A percentile compares a stretch with the other conserved stretches of the same genome.
Conservation (phyloP, 176 grass and related monocot genomes). For the Rhynchospora tenuis region DNA sequence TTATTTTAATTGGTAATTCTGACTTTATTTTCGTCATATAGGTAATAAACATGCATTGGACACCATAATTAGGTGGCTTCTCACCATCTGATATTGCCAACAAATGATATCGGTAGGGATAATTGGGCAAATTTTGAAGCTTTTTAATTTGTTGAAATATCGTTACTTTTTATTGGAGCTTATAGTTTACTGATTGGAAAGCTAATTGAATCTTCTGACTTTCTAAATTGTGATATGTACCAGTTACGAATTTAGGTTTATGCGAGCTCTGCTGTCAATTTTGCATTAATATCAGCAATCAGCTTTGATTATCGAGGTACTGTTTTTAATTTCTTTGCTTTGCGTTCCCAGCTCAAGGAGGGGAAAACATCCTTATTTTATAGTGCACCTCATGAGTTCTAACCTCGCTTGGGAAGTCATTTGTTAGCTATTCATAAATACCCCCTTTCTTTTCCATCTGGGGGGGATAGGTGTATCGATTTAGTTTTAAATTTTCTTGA, state of each 20-base stretch:
- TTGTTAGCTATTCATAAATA: too few relatives aligned
- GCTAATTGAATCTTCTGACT: background rate
- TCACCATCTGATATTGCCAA: background rate
- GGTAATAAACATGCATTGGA: background rate
- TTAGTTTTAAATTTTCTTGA: too few relatives aligned
- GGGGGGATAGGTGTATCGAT: too few relatives aligned
- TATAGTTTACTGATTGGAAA: background rate
- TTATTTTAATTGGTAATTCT: background rate
- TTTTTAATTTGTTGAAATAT: background rate
- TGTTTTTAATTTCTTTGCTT: constrained; percentile 1
- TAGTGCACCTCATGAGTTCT: background rate
- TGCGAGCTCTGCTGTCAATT: background rate
- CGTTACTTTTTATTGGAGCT: background rate
- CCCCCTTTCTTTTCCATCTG: too few relatives aligned
- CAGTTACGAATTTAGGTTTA: constrained; percentile 1
- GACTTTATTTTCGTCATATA: background rate
- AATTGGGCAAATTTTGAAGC: background rate
- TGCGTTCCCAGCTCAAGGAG: background rate
- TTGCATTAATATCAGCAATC: background rate
- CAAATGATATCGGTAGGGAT: background rate
- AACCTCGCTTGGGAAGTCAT: background rate
- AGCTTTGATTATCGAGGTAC: background rate
- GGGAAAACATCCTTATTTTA: background rate
- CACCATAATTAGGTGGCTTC: background rate
- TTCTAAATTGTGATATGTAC: background rate